Evolutionary conservation across 1,139 yeast genomes (phyloP).

Genomic region (Entelexis sorbosivorans): DNA sequence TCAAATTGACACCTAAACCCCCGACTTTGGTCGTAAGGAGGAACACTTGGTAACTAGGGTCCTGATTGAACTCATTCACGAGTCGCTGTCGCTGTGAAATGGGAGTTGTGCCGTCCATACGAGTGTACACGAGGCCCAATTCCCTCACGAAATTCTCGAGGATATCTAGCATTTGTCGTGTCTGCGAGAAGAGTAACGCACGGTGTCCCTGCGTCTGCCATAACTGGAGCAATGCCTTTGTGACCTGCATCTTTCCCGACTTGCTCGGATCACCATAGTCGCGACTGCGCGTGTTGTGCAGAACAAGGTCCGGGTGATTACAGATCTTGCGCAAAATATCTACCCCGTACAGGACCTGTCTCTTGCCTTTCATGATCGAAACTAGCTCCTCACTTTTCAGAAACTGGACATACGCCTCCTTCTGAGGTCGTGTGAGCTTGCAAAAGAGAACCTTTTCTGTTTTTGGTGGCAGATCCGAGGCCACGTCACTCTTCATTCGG

Average conservation of each 20-base stretch:
- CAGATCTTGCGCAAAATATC: conserved; percentile 84
- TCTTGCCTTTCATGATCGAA: conserved; percentile 61
- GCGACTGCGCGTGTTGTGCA: conserved; percentile 35
- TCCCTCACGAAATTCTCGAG: conserved; percentile 49
- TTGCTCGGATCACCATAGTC: conserved; percentile 53
- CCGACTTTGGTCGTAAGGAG: conserved; percentile 89
- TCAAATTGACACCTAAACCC: conserved; percentile 84
- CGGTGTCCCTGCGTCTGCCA: conserved; percentile 76
- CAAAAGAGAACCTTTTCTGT: conserved; percentile 91
- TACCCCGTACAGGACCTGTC: conserved; percentile 81
- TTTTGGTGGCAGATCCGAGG: conserved; percentile 86
- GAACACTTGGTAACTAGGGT: conserved; percentile 50
- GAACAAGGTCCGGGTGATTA: conserved; percentile 86
- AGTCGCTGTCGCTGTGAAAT: conserved; percentile 62
- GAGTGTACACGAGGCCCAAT: conserved; percentile 43
- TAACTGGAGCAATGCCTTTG: conserved; percentile 56
- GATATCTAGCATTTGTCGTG: conserved; percentile 87
- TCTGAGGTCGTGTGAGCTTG: conserved; percentile 65
- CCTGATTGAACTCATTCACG: conserved; percentile 69
- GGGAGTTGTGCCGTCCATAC: conserved; percentile 94
- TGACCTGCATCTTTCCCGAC: conserved; percentile 88
- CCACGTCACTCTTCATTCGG: conserved; percentile 89
- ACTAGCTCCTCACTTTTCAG: conserved; percentile 63
- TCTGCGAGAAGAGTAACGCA: conserved; percentile 76
- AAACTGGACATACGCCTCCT: conserved; percentile 60